Conservation (phyloP, 495 filamentous ascomycete species). For the Aspergillus hancockii region DNA sequence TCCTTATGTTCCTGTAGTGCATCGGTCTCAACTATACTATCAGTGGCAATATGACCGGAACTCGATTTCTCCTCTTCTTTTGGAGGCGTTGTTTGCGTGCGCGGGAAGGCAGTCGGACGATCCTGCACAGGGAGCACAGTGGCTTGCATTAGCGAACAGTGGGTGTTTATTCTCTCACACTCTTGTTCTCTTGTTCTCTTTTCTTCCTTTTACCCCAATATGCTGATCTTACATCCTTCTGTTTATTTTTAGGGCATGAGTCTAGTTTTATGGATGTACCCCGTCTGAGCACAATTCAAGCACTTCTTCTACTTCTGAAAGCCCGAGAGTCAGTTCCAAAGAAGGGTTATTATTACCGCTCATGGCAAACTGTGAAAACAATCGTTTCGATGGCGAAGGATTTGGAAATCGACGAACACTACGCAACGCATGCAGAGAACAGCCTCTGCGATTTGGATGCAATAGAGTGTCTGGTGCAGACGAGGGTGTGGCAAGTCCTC, state of each 20-base stretch:
- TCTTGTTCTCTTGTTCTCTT: background rate
- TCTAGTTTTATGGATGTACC: slow-evolving; percentile 96
- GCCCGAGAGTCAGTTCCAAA: slow-evolving; percentile 89
- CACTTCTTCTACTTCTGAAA: slow-evolving; percentile 83
- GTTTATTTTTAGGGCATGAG: slow-evolving; percentile 76
- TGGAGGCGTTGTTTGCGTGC: slow-evolving; percentile 97
- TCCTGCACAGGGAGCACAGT: slow-evolving; percentile 82
- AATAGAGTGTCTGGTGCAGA: slow-evolving; percentile 80
- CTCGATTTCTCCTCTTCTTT: slow-evolving; percentile 84
- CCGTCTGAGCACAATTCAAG: slow-evolving; percentile 90
- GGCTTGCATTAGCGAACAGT: slow-evolving; percentile 93
- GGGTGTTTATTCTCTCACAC: slow-evolving; percentile 33
- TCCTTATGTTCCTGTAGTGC: slow-evolving; percentile 93
- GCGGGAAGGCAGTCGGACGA: slow-evolving; percentile 81
- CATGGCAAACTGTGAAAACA: slow-evolving; percentile 95
- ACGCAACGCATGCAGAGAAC: slow-evolving; percentile 70
- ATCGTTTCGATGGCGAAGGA: slow-evolving; percentile 93
- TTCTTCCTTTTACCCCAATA: background rate
- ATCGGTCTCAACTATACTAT: slow-evolving; percentile 79
- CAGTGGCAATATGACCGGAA: slow-evolving; percentile 88
- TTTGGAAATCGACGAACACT: slow-evolving; percentile 87
- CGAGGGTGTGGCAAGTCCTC: slow-evolving; percentile 87
- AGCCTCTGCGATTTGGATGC: slow-evolving; percentile 65
- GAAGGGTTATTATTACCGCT: slow-evolving; percentile 94
- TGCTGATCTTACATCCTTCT: background rate